Base-by-base conservation (phyloP, 176 grass and related monocot species). In the Musa beccarii region DNA sequence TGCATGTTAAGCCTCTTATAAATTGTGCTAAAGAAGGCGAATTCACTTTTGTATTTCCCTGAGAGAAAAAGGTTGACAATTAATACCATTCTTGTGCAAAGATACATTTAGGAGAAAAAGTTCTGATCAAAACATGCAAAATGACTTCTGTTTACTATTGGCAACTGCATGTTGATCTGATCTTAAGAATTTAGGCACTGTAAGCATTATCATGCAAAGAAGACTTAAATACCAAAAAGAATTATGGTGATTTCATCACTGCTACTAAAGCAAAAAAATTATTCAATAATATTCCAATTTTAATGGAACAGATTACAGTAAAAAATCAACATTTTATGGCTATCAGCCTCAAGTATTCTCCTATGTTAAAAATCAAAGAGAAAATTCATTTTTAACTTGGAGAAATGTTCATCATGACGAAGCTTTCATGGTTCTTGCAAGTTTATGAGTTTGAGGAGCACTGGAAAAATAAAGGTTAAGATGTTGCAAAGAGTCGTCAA, bases 401-500 rank as follows among this genome's bases (percentile, higher is more conserved):
- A 66, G 13, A 9, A 15, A 15, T 68, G 9, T 68, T 68, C 34
- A 13, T 29, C 11, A 68, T 34, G 34, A 5, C 15, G 43, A 34
- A 61, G 6, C 16, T 61, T 19, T 24, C 10, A 13, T 70, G 17
- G 14, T 51, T 8, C 5, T 70, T 70, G 23, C 17, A 34, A 9
- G 17, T 20, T 16, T 11, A 49, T 8, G 17, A 70, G 68, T 70
- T 70, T 70, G 34, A 70, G 49, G 51, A 68, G 26, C 0, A 91
- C 57, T 78, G 66, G 57, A 77, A 67, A 76, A 78, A 54, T 65
- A 80, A 10, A 16, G 53, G 51, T 49, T 72, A 79, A 57, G n/a
- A 55, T 72, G 29, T 43, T 63, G 19, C 75, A 71, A 75, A 29
- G 21, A 51, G 51, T 80, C 81, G 68, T 62, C 77, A 16, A 2